Evolutionary conservation across 257 asterid genomes (phyloP).

Genomic region (Penstemon barbatus): DNA sequence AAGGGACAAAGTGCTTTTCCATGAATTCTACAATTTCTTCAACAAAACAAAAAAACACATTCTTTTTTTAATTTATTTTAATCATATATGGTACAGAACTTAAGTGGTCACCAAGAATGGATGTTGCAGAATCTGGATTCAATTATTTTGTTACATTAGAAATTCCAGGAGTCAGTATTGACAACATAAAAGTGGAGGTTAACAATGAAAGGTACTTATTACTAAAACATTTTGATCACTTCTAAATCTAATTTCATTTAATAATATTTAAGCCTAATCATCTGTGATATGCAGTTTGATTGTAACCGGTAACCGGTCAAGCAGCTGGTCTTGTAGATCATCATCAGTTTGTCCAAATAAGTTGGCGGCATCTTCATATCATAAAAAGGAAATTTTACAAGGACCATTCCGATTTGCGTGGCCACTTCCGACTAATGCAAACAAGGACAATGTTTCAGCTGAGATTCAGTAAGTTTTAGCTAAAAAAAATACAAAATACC

Average conservation of each 20-base stretch:
- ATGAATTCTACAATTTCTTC: not conserved
- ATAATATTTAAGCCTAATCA: slow-evolving; percentile 17
- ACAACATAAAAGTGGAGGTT: slow-evolving; percentile 64
- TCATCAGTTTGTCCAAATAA: slow-evolving; percentile 26
- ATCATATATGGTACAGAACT: slow-evolving; percentile 33
- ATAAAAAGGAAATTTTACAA: slow-evolving; percentile 56
- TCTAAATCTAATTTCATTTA: not conserved
- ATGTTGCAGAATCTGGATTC: slow-evolving; percentile 65
- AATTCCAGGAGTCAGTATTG: slow-evolving; percentile 66
- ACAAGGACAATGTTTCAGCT: slow-evolving; percentile 63
- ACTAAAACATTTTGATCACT: slow-evolving; percentile 4
- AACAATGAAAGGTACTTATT: slow-evolving; percentile 50
- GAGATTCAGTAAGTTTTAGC: slow-evolving; percentile 62
- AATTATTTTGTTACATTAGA: slow-evolving; percentile 57
- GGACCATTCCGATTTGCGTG: slow-evolving; percentile 72
- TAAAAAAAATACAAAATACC: no score
- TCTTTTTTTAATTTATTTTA: slow-evolving; percentile 8
- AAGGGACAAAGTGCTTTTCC: not conserved
- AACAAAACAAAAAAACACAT: not conserved
- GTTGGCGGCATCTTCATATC: slow-evolving; percentile 42
- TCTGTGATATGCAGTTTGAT: slow-evolving; percentile 50
- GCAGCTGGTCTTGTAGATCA: slow-evolving; percentile 30
- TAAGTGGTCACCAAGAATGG: slow-evolving; percentile 72
- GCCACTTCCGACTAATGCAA: slow-evolving; percentile 71
- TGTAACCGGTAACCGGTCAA: slow-evolving; percentile 58